phyloP scores from a whole-genome alignment of 768 basidiomycete genomes.

The Russula sp. region DNA sequence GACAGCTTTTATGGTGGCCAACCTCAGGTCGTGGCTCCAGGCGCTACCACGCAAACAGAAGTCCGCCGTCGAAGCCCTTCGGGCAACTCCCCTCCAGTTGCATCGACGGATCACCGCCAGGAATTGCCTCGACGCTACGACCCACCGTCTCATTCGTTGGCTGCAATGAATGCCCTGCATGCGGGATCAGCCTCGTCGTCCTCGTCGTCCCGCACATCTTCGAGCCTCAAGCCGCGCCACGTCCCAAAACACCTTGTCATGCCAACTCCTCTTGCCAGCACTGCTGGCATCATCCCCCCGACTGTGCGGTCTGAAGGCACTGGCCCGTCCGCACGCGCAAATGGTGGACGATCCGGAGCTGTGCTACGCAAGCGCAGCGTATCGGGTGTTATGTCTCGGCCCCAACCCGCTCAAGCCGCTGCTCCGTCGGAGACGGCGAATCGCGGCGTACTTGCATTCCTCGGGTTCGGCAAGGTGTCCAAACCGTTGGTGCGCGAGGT shows the following conservation, averaged over 20 bases:
- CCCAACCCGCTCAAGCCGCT: conserved; percentile 5
- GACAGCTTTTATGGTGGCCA: conserved; percentile 5
- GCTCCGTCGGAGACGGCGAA: conserved; percentile 12
- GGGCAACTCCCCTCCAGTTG: background rate
- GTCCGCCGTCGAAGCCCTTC: background rate
- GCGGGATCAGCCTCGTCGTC: conserved; percentile 12
- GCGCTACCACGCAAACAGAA: background rate
- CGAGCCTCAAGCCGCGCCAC: conserved; percentile 30
- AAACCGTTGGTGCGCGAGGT: conserved; percentile 19
- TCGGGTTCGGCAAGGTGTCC: conserved; percentile 22
- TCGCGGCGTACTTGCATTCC: conserved; percentile 18
- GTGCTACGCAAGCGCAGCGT: conserved; percentile 28
- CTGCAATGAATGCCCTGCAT: conserved; percentile 6
- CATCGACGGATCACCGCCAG: background rate
- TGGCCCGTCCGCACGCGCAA: background rate
- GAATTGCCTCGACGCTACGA: conserved; percentile 16
- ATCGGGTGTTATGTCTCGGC: background rate
- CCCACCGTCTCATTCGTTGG: conserved; percentile 18
- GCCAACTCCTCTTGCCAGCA: conserved; percentile 51
- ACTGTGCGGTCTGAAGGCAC: background rate
- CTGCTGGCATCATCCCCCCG: conserved; percentile 7
- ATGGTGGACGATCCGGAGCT: conserved; percentile 21
- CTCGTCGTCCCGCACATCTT: conserved; percentile 12
- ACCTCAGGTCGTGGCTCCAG: background rate
- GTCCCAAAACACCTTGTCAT: conserved; percentile 66